Conservation (phyloP, 331 rosid genomes). For the Phaseolus coccineus region DNA sequence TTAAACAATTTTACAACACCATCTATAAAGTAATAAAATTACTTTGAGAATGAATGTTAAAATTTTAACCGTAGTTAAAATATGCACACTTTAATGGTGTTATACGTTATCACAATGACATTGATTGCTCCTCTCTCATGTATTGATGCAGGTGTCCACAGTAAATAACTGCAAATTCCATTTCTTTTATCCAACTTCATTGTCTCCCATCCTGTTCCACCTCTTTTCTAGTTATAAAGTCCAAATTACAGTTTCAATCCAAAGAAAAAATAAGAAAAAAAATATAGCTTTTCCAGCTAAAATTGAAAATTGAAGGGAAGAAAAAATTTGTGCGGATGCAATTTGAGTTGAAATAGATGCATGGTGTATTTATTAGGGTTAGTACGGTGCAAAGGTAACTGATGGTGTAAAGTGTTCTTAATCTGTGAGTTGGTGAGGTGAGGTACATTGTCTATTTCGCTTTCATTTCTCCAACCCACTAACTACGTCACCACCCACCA, state of each 20-base stretch:
- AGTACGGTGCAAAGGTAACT: not conserved
- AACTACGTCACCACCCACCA: not conserved
- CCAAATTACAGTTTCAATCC: not conserved
- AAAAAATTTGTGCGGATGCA: not conserved
- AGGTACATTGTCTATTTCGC: not conserved
- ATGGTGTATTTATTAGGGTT: too few relatives aligned
- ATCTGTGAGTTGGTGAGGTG: not conserved
- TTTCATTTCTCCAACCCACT: not conserved
- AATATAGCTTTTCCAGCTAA: too few relatives aligned
- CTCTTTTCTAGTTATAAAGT: not conserved
- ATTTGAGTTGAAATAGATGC: not conserved
- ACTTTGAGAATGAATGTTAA: too few relatives aligned
- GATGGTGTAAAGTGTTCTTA: not conserved
- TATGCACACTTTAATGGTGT: not conserved
- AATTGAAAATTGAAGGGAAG: too few relatives aligned
- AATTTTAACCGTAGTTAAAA: not conserved
- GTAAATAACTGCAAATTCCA: constrained; percentile 26
- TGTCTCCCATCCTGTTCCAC: not conserved
- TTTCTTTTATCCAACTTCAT: constrained; percentile 7
- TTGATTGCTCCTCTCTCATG: constrained; percentile 22
- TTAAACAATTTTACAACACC: too few relatives aligned
- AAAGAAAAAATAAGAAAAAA: too few relatives aligned
- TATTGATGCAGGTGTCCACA: not conserved
- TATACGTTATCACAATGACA: not conserved
- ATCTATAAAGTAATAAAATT: too few relatives aligned